These are phyloP conservation scores for Fusarium abutilonis DNA, from an alignment of 2,329 filamentous ascomycete species.

Conservation along the genomic window DNA sequence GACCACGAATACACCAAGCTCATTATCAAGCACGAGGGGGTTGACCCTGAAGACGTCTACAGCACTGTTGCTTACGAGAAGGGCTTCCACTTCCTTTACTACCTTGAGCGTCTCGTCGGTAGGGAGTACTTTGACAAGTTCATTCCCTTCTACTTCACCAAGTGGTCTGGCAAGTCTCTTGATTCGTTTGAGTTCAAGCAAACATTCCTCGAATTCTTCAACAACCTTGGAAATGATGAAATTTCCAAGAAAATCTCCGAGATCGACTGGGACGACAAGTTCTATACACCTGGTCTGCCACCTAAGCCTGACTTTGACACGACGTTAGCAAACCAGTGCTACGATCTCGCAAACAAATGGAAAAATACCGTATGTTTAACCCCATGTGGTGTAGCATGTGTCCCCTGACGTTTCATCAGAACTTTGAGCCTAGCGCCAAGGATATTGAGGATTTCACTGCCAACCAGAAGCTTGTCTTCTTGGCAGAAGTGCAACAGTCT, in stretches of 20 bases:
- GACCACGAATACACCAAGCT: slow-evolving; percentile 95
- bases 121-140: slow-evolving; percentile 92
- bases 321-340: slow-evolving; percentile 84
- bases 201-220: slow-evolving; percentile 87
- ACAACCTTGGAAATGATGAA: slow-evolving; percentile 68
- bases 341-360: slow-evolving; percentile 85
- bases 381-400: slow-evolving; percentile 26
- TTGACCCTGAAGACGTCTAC: slow-evolving; percentile 96
- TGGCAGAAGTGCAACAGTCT: slow-evolving; percentile 77
- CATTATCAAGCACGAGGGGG: slow-evolving; percentile 84
- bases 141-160: slow-evolving; percentile 93
- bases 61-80: slow-evolving; percentile 95
- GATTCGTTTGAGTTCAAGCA: slow-evolving; percentile 95
- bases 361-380: slow-evolving; percentile 62
- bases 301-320: slow-evolving; percentile 93
- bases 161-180: slow-evolving; percentile 84
- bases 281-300: slow-evolving; percentile 88
- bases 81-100: slow-evolving; percentile 92
- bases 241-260: slow-evolving; percentile 71
- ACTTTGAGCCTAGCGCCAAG: slow-evolving; percentile 69
- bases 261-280: slow-evolving; percentile 90
- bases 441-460: slow-evolving; percentile 81
- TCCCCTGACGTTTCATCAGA: slow-evolving; percentile 50
- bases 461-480: slow-evolving; percentile 91
- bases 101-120: slow-evolving; percentile 86